phyloP scores from a whole-genome alignment of 148 eudicot species.

The Camellia japonica region DNA sequence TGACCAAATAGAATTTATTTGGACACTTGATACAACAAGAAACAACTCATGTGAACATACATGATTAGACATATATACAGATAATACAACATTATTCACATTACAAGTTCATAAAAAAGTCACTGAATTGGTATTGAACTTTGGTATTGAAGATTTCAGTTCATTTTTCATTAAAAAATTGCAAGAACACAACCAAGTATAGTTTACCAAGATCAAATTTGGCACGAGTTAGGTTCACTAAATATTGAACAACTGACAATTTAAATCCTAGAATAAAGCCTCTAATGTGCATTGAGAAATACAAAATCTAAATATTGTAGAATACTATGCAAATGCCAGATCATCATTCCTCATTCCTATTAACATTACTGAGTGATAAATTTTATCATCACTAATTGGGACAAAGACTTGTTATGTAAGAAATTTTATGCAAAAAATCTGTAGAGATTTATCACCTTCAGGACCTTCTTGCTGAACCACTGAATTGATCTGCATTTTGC shows the following conservation, averaged over 20 bases:
- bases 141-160: not conserved
- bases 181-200: not conserved
- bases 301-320: not conserved
- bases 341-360: not conserved
- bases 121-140: not conserved
- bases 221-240: not conserved
- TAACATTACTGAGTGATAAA: not conserved
- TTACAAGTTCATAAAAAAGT: not conserved
- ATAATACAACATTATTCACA: not conserved
- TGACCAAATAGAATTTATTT: not conserved
- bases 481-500: not conserved
- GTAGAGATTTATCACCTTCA: slow-evolving; percentile 3
- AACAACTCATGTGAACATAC: not conserved
- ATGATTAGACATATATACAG: not conserved
- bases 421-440: not conserved
- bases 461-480: not conserved
- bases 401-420: not conserved
- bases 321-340: not conserved
- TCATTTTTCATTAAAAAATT: not conserved
- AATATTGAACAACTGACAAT: not conserved
- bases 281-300: not conserved
- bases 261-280: slow-evolving; percentile 10
- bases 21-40: not conserved
- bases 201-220: not conserved
- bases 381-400: too few relatives aligned